Evolutionary conservation across 495 filamentous ascomycete genomes (phyloP).

Genomic region (Podospora conica): DNA sequence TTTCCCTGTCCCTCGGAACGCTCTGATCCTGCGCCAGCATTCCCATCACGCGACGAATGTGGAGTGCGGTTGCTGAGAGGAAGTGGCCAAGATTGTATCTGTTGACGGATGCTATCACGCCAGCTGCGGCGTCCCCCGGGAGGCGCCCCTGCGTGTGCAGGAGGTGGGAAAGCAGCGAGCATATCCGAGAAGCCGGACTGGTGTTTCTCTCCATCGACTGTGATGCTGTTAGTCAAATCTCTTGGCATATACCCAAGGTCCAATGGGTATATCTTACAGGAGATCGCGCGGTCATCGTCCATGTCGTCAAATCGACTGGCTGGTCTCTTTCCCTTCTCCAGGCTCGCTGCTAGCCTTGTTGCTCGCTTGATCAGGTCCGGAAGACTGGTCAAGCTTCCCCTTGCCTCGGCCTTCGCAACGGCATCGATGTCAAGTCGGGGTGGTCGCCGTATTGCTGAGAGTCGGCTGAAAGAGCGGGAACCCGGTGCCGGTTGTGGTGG

Average conservation of each 20-base stretch:
- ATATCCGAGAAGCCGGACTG: conserved; percentile 76
- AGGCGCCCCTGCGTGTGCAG: conserved; percentile 43
- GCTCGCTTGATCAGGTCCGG: conserved; percentile 86
- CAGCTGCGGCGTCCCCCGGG: conserved; percentile 44
- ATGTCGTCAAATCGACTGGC: conserved; percentile 60
- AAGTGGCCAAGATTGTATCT: conserved; percentile 39
- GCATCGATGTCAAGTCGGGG: conserved; percentile 74
- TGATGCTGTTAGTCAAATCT: conserved; percentile 29
- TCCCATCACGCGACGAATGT: conserved; percentile 29
- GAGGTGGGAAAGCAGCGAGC: conserved; percentile 84
- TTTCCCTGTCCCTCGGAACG: conserved; percentile 12
- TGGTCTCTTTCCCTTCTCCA: conserved; percentile 76
- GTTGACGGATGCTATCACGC: conserved; percentile 34
- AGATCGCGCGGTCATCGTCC: conserved; percentile 37
- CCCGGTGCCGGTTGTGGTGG: not conserved
- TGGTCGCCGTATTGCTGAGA: conserved; percentile 56
- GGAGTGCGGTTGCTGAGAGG: conserved; percentile 22
- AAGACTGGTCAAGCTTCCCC: conserved; percentile 84
- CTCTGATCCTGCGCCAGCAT: conserved; percentile 16
- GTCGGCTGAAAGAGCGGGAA: conserved; percentile 33
- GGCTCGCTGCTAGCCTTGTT: conserved; percentile 76
- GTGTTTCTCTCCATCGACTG: conserved; percentile 39
- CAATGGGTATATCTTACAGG: conserved; percentile 24
- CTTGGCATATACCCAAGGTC: not conserved
- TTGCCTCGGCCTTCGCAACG: conserved; percentile 67